Percentiles rank a stretch among this genome's conserved stretches.
phyloP scores from a whole-genome alignment of 495 filamentous ascomycete genomes.

The Lasiosphaeria ovina region DNA sequence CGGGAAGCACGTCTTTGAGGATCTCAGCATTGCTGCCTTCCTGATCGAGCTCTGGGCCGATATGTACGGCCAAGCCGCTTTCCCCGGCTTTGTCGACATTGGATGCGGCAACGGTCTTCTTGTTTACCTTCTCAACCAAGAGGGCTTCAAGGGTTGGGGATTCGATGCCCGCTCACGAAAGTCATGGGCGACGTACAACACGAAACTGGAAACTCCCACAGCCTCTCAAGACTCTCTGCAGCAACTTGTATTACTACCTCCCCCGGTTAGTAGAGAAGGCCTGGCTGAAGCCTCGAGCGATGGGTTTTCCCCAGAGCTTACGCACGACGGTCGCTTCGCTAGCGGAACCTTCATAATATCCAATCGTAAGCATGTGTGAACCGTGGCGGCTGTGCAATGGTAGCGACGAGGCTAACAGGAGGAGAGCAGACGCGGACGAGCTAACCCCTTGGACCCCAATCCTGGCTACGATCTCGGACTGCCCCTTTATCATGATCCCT shows the following conservation, averaged over 20 bases:
- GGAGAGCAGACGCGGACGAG: conserved; percentile 69
- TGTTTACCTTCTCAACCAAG: conserved; percentile 76
- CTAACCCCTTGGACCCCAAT: conserved; percentile 94
- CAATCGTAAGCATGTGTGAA: conserved; percentile 50
- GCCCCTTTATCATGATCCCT: conserved; percentile 86
- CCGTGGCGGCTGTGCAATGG: neutral
- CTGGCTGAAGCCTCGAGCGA: conserved; percentile 17
- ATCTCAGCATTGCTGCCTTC: conserved; percentile 89
- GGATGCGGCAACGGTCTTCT: conserved; percentile 94
- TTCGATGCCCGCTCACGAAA: conserved; percentile 84
- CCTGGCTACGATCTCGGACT: conserved; percentile 69
- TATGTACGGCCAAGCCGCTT: conserved; percentile 66
- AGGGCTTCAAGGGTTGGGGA: conserved; percentile 85
- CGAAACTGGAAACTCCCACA: conserved; percentile 34
- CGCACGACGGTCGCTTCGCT: conserved; percentile 71
- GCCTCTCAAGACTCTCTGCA: conserved; percentile 48
- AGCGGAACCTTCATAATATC: conserved; percentile 86
- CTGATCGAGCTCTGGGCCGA: conserved; percentile 87
- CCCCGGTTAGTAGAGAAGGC: conserved; percentile 35
- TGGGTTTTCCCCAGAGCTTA: conserved; percentile 33
- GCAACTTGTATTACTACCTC: conserved; percentile 74
- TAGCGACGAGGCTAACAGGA: neutral
- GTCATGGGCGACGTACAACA: conserved; percentile 73
- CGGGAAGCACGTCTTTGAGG: conserved; percentile 90
- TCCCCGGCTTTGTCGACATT: conserved; percentile 92